A percentile compares a stretch with the other conserved stretches of the same genome.
These are phyloP conservation scores for Teratosphaeria destructans DNA, from an alignment of 2,329 filamentous ascomycete species.

Conservation along the genomic window DNA sequence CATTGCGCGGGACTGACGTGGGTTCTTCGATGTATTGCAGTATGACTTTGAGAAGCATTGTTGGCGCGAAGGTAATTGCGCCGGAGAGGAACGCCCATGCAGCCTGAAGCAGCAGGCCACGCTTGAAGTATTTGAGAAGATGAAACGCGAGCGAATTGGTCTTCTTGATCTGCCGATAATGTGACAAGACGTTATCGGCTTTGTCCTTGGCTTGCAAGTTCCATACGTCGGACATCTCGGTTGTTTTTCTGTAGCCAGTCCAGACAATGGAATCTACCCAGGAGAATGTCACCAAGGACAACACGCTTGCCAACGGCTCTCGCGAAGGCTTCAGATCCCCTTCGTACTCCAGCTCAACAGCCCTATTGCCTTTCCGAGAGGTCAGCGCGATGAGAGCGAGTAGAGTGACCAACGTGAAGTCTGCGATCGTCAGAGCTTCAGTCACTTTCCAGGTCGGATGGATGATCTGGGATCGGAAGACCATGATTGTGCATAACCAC, in stretches of 20 bases:
- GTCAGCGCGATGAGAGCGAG: constrained; percentile 67
- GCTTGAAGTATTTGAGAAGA: constrained; percentile 74
- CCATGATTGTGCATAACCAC: constrained; percentile 65
- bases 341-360: constrained; percentile 79
- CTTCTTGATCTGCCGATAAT: constrained; percentile 79
- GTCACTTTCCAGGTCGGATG: constrained; percentile 57
- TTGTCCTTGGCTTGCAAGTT: constrained; percentile 83
- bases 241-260: constrained; percentile 74
- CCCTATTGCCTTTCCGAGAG: constrained; percentile 85
- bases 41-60: constrained; percentile 80
- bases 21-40: constrained; percentile 89
- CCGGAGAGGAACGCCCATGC: constrained; percentile 70
- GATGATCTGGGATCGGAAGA: constrained; percentile 79
- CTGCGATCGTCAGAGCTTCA: constrained; percentile 55
- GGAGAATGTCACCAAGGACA: constrained; percentile 76
- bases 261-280: constrained; percentile 89
- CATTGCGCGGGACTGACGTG: constrained; percentile 62
- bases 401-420: constrained; percentile 65
- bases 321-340: constrained; percentile 76
- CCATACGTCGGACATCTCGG: constrained; percentile 83
- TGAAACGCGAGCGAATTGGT: constrained; percentile 70
- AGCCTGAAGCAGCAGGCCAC: constrained; percentile 64
- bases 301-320: constrained; percentile 77
- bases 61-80: constrained; percentile 82
- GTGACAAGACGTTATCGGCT: constrained; percentile 64